phyloP scores from a whole-genome alignment of 2,329 filamentous ascomycete species.

The Metarhizium sp. region DNA sequence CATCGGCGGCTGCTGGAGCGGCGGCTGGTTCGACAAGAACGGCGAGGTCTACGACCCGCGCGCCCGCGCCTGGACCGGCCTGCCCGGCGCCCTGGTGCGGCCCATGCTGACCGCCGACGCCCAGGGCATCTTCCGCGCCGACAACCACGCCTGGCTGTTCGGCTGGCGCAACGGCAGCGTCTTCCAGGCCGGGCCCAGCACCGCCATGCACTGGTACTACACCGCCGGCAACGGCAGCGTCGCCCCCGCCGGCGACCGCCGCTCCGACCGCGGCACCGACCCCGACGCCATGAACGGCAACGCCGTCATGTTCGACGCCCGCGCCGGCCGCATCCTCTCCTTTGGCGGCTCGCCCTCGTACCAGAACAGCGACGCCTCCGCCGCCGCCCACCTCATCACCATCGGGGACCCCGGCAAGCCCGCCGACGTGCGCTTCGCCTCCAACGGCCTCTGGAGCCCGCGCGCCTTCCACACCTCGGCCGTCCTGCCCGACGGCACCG shows the following conservation, averaged over 20 bases:
- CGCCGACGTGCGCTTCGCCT: slow-evolving; percentile 11
- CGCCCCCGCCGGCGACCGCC: slow-evolving; percentile 26
- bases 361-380: slow-evolving; percentile 28
- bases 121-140: slow-evolving; percentile 38
- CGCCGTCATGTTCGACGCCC: slow-evolving; percentile 48
- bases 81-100: slow-evolving; percentile 29
- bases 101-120: slow-evolving; percentile 40
- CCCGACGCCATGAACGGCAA: slow-evolving; percentile 45
- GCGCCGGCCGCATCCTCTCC: slow-evolving; percentile 45
- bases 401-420: background rate
- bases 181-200: slow-evolving; percentile 7
- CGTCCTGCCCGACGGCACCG: slow-evolving; percentile 37
- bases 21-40: slow-evolving; percentile 39
- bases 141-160: slow-evolving; percentile 11
- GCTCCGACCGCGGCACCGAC: slow-evolving; percentile 22
- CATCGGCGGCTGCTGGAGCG: slow-evolving; percentile 46
- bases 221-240: slow-evolving; percentile 32
- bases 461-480: slow-evolving; percentile 37
- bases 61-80: slow-evolving; percentile 34
- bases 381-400: slow-evolving; percentile 31
- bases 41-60: slow-evolving; percentile 43
- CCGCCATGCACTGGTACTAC: slow-evolving; percentile 45
- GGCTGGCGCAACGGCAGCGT: slow-evolving; percentile 17
- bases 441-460: slow-evolving; percentile 21
- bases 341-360: slow-evolving; percentile 40